Evolutionary conservation across 768 basidiomycete species (phyloP).

Genomic region (Trametes cingulata): DNA sequence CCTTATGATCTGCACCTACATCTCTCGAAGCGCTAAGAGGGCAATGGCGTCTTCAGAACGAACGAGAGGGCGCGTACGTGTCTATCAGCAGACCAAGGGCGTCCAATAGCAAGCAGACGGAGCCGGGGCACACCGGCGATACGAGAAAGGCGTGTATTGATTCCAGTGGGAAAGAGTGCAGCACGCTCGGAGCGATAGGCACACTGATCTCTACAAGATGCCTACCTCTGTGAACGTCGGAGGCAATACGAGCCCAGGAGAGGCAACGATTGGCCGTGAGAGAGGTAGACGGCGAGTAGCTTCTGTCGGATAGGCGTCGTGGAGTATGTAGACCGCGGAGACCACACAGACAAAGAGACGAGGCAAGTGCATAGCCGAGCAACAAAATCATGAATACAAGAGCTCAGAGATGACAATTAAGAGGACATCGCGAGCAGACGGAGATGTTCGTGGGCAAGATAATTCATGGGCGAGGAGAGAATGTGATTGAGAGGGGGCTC

Average conservation of each 20-base stretch:
- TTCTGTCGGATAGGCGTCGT: neutral
- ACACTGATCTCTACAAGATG: neutral
- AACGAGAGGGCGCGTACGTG: neutral
- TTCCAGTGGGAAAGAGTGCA: neutral
- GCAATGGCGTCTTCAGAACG: too few relatives aligned
- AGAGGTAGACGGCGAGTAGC: neutral
- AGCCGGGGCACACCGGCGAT: neutral
- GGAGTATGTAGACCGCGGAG: neutral
- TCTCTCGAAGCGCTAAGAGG: too few relatives aligned
- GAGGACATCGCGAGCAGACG: neutral
- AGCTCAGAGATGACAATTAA: neutral
- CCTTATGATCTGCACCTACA: too few relatives aligned
- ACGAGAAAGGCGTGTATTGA: neutral
- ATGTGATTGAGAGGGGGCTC: neutral
- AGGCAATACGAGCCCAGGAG: neutral
- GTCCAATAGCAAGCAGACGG: neutral
- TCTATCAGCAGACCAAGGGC: neutral
- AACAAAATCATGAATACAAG: neutral
- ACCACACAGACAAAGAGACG: neutral
- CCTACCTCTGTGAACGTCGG: too few relatives aligned
- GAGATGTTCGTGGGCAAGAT: conserved; percentile 2
- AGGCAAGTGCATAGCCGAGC: neutral
- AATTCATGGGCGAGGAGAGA: neutral
- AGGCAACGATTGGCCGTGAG: neutral
- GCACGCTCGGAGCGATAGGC: neutral